Evolutionary conservation across 23 red algal species (phyloP).

Genomic region (Cyanidioschyzon merolae): DNA sequence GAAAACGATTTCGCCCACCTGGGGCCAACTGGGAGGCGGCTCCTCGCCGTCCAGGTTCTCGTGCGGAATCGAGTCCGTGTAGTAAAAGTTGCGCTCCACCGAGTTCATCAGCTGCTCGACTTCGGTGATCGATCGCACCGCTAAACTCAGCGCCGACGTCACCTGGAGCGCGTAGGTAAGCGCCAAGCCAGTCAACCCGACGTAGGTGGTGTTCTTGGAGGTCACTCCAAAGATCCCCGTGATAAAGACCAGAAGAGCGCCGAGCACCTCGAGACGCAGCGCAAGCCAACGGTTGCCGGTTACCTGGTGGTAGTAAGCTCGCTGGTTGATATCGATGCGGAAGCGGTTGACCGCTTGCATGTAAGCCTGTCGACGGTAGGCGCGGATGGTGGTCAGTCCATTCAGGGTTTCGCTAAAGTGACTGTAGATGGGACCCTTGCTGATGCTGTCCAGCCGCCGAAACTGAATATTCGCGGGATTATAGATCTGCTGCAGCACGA

Average conservation of each 20-base stretch:
- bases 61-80: slow-evolving; percentile 47
- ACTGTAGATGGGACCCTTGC: slow-evolving; percentile 77
- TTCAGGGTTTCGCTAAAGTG: slow-evolving; percentile 94
- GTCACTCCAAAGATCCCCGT: slow-evolving; percentile 67
- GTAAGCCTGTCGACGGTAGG: slow-evolving; percentile 36
- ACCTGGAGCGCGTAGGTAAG: slow-evolving; percentile 77
- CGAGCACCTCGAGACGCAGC: slow-evolving; percentile 60
- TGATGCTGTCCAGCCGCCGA: slow-evolving; percentile 81
- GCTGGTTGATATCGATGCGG: slow-evolving; percentile 61
- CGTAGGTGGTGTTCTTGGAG: slow-evolving; percentile 24
- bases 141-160: slow-evolving; percentile 64
- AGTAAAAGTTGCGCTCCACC: slow-evolving; percentile 83
- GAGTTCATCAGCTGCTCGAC: slow-evolving; percentile 89
- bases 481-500: slow-evolving; percentile 48
- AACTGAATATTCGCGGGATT: slow-evolving; percentile 67
- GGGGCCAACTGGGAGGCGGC: slow-evolving; percentile 47
- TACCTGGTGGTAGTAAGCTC: slow-evolving; percentile 56
- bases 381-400: slow-evolving; percentile 77
- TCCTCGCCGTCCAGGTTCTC: slow-evolving; percentile 36
- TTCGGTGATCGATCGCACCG: slow-evolving; percentile 84
- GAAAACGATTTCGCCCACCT: slow-evolving; percentile 33
- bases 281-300: slow-evolving; percentile 65
- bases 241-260: slow-evolving; percentile 56
- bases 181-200: slow-evolving; percentile 45
- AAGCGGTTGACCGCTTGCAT: slow-evolving; percentile 8